Evolutionary conservation across 2,329 filamentous ascomycete genomes (phyloP), one percentile per base, ranked within the genome.

Genomic region (Chrysosporium keratinophilum): DNA sequence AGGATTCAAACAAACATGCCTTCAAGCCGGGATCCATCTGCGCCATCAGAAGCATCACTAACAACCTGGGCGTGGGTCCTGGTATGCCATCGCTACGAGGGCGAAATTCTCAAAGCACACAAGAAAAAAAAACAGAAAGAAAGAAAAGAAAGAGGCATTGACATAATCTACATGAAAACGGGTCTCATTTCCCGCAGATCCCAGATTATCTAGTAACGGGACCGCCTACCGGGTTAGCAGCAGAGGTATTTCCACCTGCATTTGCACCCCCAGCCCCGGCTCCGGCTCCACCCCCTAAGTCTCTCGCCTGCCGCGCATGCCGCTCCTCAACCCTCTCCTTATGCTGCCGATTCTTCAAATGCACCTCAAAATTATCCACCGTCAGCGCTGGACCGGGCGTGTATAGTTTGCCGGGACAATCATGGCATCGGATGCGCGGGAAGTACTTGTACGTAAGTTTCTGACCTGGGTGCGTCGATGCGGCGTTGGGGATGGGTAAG

Each of bases 321-420:
- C 76, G 71, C 52, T 72, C 70, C 57, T 83, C 79, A 9, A 90
- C 87, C 62, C 79, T 80, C 60, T 87, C 82, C 62, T 84, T 80
- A 68, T 98, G 93, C 50, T 78, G 76, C 42, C 86, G 81, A 69
- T 95, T 96, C 69, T 84, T 87, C 47, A 97, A 75, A 72, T 98
- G 93, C 1, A 94, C 82, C 70, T 95, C 88, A 59, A 98, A 98
- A 65, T 95, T 95, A 44, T 84, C 84, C 4, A 91, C 87, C 1
- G 88, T 89, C 67, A 80, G 85, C 20, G 85, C 88, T 0, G 90
- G 88, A 0, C 89, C 87, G 0, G 90, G 88, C 0, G 90, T 95
- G 69, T 98, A 98, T 10, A 95, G 75, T 69, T 96, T 97, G 31
- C 88, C 88, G 0, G 88, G 88, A 67, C 93, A 97, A 68, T 98